Evolutionary conservation across 306 rosid species (phyloP).

Genomic region (Rosa multiflora): DNA sequence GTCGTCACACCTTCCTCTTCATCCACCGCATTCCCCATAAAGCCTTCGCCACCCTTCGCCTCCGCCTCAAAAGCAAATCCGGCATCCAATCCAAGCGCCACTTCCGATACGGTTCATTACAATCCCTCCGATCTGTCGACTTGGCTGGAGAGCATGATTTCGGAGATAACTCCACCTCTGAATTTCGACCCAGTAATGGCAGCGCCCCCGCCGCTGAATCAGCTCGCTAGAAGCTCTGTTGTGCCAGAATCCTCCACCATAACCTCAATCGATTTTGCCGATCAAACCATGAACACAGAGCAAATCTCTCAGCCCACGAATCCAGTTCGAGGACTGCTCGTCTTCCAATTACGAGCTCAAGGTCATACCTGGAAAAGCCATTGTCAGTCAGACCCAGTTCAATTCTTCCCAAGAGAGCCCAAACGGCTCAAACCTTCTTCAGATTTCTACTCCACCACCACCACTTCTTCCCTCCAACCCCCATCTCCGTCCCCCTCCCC

Average conservation of each 20-base stretch:
- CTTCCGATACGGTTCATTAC: no score
- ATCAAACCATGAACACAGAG: not conserved
- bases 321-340: slow-evolving; percentile 40
- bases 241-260: no score
- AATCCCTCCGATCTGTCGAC: no score
- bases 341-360: slow-evolving; percentile 67
- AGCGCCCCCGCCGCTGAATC: no score
- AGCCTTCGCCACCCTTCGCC: no score
- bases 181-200: slow-evolving; percentile 34
- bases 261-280: no score
- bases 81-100: no score
- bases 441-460: slow-evolving; percentile 11
- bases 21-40: no score
- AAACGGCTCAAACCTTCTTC: slow-evolving; percentile 51
- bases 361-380: slow-evolving; percentile 69
- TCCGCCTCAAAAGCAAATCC: no score
- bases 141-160: slow-evolving; percentile 70
- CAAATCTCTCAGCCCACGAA: slow-evolving; percentile 1
- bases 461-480: not conserved
- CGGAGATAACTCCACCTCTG: slow-evolving; percentile 49
- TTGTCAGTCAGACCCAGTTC: slow-evolving; percentile 30
- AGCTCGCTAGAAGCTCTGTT: no score
- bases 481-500: not conserved
- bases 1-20: no score
- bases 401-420: slow-evolving; percentile 37